Conservation (phyloP, 164 flowering plant genomes). For the Stephania yunnanensis region DNA sequence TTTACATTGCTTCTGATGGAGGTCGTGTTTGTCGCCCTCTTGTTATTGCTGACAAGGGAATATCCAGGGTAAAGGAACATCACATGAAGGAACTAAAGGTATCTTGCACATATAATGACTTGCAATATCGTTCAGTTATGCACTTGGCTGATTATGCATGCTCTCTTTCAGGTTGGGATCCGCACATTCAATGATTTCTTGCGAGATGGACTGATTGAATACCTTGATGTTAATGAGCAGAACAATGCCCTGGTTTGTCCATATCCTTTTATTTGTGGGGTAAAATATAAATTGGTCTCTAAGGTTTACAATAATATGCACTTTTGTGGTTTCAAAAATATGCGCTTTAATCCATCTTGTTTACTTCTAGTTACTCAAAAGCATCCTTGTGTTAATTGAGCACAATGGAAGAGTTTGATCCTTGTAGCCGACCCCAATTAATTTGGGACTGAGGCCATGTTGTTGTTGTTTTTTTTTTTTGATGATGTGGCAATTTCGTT, state of each 20-base stretch:
- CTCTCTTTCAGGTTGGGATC: conserved; percentile 63
- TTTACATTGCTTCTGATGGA: conserved; percentile 96
- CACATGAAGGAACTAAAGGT: conserved; percentile 92
- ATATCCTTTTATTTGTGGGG: neutral
- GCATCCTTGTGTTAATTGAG: too few relatives aligned
- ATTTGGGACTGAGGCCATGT: too few relatives aligned
- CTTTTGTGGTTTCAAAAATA: too few relatives aligned
- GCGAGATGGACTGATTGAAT: conserved; percentile 84
- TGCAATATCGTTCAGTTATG: neutral
- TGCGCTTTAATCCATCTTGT: too few relatives aligned
- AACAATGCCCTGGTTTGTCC: conserved; percentile 87
- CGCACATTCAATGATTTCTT: conserved; percentile 80
- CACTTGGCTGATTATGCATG: conserved; percentile 2
- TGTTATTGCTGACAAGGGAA: conserved; percentile 89
- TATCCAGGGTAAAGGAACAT: conserved; percentile 76
- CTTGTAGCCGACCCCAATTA: too few relatives aligned
- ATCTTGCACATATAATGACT: conserved; percentile 12
- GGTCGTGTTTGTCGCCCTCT: conserved; percentile 99
- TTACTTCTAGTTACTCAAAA: too few relatives aligned
- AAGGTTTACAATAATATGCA: too few relatives aligned
- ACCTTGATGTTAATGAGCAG: conserved; percentile 98
- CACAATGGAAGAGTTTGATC: too few relatives aligned
- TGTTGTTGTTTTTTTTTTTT: too few relatives aligned
- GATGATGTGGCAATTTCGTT: too few relatives aligned
- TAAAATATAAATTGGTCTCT: too few relatives aligned